A percentile compares a stretch with the other conserved stretches of the same genome.
Evolutionary conservation across 2,329 filamentous ascomycete genomes (phyloP).

Genomic region (Gliomastix tumulicola): DNA sequence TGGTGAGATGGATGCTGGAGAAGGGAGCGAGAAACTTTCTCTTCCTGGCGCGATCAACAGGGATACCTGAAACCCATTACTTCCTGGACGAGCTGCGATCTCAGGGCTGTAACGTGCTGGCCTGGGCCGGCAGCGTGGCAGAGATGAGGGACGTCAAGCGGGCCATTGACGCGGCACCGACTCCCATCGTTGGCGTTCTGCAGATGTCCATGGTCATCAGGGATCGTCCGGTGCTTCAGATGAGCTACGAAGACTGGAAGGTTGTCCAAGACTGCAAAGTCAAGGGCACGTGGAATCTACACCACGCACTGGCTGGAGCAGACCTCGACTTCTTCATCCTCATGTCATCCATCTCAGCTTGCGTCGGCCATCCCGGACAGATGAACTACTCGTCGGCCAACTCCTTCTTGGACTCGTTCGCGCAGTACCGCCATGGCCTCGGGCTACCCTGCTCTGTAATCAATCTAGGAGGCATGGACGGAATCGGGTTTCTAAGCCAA

Average conservation of each 20-base stretch:
- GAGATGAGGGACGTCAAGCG: conserved; percentile 3
- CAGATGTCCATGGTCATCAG: conserved; percentile 27
- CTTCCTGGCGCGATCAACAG: too few relatives aligned
- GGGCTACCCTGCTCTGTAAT: neutral
- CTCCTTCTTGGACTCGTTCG: conserved; percentile 20
- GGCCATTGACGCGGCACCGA: conserved; percentile 12
- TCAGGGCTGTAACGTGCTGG: too few relatives aligned
- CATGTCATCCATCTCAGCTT: conserved; percentile 23
- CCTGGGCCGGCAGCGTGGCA: neutral
- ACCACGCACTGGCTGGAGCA: conserved; percentile 19
- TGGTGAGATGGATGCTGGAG: conserved; percentile 10
- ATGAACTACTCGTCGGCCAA: conserved; percentile 30
- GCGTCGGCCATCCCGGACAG: conserved; percentile 25
- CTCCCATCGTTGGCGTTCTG: conserved; percentile 25
- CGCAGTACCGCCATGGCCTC: conserved; percentile 2
- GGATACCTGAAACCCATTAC: too few relatives aligned
- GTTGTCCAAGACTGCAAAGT: conserved; percentile 26
- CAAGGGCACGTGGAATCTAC: conserved; percentile 20
- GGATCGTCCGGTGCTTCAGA: conserved; percentile 2
- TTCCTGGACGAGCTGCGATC: too few relatives aligned
- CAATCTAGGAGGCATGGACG: neutral
- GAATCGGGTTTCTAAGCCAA: neutral
- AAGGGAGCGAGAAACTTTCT: too few relatives aligned
- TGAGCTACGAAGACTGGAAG: conserved; percentile 18
- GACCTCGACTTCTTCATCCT: conserved; percentile 29